Base-by-base conservation (phyloP, 768 basidiomycete species). In the Leucogyrophana mollusca region DNA sequence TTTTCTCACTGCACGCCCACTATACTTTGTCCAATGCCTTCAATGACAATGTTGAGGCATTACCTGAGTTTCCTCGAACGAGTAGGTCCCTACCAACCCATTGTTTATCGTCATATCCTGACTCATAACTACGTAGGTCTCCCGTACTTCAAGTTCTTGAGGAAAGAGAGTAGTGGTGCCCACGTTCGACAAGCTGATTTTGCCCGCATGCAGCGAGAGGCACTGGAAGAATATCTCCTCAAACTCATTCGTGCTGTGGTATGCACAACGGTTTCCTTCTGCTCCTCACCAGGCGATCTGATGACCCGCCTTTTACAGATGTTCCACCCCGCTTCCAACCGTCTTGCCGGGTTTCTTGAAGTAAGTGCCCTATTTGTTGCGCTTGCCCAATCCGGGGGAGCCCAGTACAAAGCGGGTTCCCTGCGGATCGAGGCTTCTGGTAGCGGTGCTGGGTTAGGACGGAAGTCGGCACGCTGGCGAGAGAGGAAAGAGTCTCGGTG, bases 261-360 rank as follows among this genome's bases (percentile, higher is more conserved):
- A 67, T 6, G 18, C 47, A 40, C 13, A 47, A 43, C 7, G 33
- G 34, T 49, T 32, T 38, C 13, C 46, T 18, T 30, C 27, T 7
- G 13, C 7, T 30, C 7, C 13, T 30, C 27, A 6, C 13, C 13
- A 13, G 13, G 27, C 27, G 7, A 30, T 30, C 27, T 30, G 13
- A 30, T 13, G 6, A 13, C 27, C 13, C 27, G 7, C 27, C n/a
- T 13, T 40, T 17, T 25, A 20, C 40, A 95, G 94, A 96, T 98
- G 90, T 96, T 95, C 67, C 91, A 94, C 57, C 91, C 94, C 1
- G 83, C 92, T 17, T 79, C 91, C 1, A 97, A 97, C 58, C 82
- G 94, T 25, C 69, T 99, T 0, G 83, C 86, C 34, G 84, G 84
- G 4, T 99, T 97, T 66, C 77, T 99, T 38, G 96, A 99, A 65